Evolutionary conservation across 805 yeast genomes (phyloP), one percentile per base, ranked within the genome.

Genomic region (Yarrowia sp.): DNA sequence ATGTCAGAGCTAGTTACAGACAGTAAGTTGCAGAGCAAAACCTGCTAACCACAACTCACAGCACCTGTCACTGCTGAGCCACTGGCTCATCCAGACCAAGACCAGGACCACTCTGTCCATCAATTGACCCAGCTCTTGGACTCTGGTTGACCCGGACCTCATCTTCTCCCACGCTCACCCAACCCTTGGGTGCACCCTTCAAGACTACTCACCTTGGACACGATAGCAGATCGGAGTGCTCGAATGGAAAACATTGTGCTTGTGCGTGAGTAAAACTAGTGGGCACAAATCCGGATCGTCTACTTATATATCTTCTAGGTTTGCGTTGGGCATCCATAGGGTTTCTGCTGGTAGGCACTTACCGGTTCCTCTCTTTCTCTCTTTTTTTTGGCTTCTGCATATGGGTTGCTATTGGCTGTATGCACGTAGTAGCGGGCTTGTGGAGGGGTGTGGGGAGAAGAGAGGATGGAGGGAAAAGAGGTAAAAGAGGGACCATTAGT

Each of bases 281-380:
- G 52, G 4, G 21, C 36, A 5, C 51, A 10, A 19, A 2, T 22
- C 41, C 28, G 41, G 22, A 35, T 11, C 46, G 46, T 51, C 61
- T 38, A 54, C 61, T 54, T 54, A 54, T 54, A 54, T 54, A 54
- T 38, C 61, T 54, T 54, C 61, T 54, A 54, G 46, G 61, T 54
- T 54, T 54, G 46, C 61, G 61, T 54, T 54, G 61, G 61, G 44
- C 14, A 24, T 19, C 41, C 58, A 21, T 49, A 21, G 58, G 41
- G 41, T 49, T 49, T 49, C 21, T 16, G 21, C 21, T 17, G 21
- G 40, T 10, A 11, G 11, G 21, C 40, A 36, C 9, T n/a, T n/a
- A n/a, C n/a, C 30, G 8, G 24, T 9, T 19, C 43, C 48, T 43
- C 32, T 43, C 19, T 43, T 24, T 11, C 44, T 6, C 21, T 19